Evolutionary conservation across 1,284 basidiomycete genomes (phyloP).

Genomic region (Hemileia vastatrix): DNA sequence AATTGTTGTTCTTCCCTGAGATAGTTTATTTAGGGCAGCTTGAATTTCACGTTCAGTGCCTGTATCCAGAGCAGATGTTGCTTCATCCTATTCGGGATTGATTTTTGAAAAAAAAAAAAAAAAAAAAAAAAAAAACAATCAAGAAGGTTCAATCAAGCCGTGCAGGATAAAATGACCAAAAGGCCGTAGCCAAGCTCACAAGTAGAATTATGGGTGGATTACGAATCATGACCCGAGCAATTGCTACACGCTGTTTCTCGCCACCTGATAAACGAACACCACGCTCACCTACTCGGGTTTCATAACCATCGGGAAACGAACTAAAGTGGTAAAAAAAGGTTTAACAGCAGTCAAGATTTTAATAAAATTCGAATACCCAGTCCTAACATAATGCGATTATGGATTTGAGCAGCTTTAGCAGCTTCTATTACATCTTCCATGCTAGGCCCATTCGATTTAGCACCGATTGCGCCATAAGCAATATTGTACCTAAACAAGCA

Average conservation of each 20-base stretch:
- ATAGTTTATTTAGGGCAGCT: slow-evolving; percentile 61
- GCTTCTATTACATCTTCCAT: slow-evolving; percentile 62
- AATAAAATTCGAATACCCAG: not conserved
- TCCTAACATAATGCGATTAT: slow-evolving; percentile 52
- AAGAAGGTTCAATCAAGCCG: slow-evolving; percentile 17
- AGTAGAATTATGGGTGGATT: slow-evolving; percentile 71
- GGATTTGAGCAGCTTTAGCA: slow-evolving; percentile 67
- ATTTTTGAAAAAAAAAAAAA: not conserved
- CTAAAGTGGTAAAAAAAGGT: slow-evolving; percentile 43
- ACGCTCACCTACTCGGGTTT: slow-evolving; percentile 69
- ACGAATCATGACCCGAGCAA: slow-evolving; percentile 64
- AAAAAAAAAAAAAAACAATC: not conserved
- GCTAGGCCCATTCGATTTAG: slow-evolving; percentile 56
- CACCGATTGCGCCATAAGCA: slow-evolving; percentile 27
- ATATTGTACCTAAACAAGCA: slow-evolving; percentile 23
- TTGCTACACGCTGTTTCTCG: slow-evolving; percentile 33
- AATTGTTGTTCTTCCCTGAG: slow-evolving; percentile 59
- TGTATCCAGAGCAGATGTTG: slow-evolving; percentile 62
- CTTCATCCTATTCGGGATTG: slow-evolving; percentile 33
- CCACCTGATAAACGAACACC: slow-evolving; percentile 58
- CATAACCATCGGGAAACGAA: slow-evolving; percentile 65
- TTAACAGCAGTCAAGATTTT: slow-evolving; percentile 30
- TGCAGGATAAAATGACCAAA: not conserved
- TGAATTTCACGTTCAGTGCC: slow-evolving; percentile 76
- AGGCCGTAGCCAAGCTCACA: slow-evolving; percentile 60